phyloP scores from a whole-genome alignment of 2,329 filamentous ascomycete species.

The Colletotrichum limetticola region DNA sequence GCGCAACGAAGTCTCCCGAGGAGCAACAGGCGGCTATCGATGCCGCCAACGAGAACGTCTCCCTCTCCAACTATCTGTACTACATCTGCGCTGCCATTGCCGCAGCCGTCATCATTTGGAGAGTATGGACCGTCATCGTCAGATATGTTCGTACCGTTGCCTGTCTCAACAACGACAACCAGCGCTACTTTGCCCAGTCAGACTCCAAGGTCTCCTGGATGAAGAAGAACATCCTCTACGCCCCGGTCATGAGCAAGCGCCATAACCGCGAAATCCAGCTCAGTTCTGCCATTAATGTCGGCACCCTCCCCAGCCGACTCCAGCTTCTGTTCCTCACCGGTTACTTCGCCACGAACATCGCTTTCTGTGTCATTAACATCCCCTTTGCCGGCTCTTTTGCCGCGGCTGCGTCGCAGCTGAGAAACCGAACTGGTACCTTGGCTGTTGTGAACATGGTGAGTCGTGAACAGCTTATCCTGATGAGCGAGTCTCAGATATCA shows the following conservation, averaged over 20 bases:
- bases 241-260: constrained; percentile 71
- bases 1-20: constrained; percentile 37
- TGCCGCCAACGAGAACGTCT: constrained; percentile 57
- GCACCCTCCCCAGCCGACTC: constrained; percentile 74
- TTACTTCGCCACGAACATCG: constrained; percentile 75
- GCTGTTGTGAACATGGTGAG: constrained; percentile 79
- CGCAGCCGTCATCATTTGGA: constrained; percentile 73
- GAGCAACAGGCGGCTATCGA: constrained; percentile 39
- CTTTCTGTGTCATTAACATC: constrained; percentile 78
- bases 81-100: constrained; percentile 73
- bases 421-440: constrained; percentile 77
- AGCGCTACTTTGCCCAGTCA: constrained; percentile 79
- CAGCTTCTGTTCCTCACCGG: constrained; percentile 68
- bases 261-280: constrained; percentile 75
- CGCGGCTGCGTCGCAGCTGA: constrained; percentile 60
- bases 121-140: constrained; percentile 67
- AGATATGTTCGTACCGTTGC: constrained; percentile 79
- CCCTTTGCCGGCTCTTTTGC: constrained; percentile 62
- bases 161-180: constrained; percentile 81
- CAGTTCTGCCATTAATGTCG: constrained; percentile 68
- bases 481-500: no score
- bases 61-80: constrained; percentile 70
- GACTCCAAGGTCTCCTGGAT: constrained; percentile 65
- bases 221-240: constrained; percentile 74
- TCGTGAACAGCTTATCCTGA: not conserved